Percentiles rank a stretch among this genome's conserved stretches.
phyloP scores from a whole-genome alignment of 2,329 filamentous ascomycete genomes.

The Colletotrichum musae region DNA sequence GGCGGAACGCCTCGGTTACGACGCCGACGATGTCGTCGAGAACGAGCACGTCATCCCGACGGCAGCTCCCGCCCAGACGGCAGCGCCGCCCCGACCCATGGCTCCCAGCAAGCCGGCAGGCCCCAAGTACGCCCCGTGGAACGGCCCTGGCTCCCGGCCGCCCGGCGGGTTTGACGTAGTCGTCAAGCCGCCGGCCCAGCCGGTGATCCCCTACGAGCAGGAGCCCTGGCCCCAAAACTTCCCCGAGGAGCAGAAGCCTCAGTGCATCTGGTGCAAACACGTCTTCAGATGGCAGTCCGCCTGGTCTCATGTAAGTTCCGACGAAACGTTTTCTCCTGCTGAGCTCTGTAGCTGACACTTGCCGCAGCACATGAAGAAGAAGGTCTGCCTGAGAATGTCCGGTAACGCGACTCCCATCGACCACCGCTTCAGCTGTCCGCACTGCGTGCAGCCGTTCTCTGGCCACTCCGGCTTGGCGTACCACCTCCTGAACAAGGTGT shows the following conservation, averaged over 20 bases:
- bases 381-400: conserved; percentile 48
- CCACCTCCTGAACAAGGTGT: conserved; percentile 61
- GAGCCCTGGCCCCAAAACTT: too few relatives aligned
- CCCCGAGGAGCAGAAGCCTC: neutral
- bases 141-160: too few relatives aligned
- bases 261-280: conserved; percentile 41
- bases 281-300: conserved; percentile 36
- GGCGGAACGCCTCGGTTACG: conserved; percentile 71
- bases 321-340: neutral
- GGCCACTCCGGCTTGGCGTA: conserved; percentile 59
- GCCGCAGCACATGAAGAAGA: conserved; percentile 53
- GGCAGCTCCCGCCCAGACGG: neutral
- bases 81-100: neutral
- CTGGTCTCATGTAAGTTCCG: conserved; percentile 36
- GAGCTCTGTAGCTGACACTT: neutral
- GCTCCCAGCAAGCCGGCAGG: neutral
- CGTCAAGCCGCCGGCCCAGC: neutral
- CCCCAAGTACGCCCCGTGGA: too few relatives aligned
- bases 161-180: too few relatives aligned
- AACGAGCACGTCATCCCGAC: conserved; percentile 59
- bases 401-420: conserved; percentile 34
- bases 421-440: conserved; percentile 52
- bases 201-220: neutral
- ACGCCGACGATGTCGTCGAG: conserved; percentile 64
- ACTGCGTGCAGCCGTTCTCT: conserved; percentile 63